phyloP scores from a whole-genome alignment of 176 grass and related monocot genomes.

The Urochloa ruziziensis region DNA sequence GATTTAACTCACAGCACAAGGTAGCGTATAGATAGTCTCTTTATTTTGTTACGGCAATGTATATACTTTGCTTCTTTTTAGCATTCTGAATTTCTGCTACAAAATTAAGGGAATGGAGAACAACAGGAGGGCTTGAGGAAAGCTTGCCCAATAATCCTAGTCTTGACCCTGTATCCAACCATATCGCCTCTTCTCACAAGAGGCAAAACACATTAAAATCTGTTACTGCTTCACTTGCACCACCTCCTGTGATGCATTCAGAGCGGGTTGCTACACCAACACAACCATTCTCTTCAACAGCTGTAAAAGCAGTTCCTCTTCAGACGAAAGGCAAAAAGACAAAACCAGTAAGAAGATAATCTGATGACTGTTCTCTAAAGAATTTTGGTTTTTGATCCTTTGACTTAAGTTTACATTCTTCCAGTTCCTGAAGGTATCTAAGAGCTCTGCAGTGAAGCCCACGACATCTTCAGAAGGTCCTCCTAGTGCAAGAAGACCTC shows the following conservation, averaged over 20 bases:
- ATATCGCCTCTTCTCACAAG: conserved; percentile 75
- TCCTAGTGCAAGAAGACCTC: conserved; percentile 65
- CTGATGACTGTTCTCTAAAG: background rate
- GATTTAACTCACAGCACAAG: conserved; percentile 83
- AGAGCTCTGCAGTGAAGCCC: conserved; percentile 53
- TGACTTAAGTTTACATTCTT: conserved; percentile 30
- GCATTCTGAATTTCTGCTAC: conserved; percentile 32
- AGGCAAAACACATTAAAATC: conserved; percentile 87
- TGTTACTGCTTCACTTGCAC: conserved; percentile 52
- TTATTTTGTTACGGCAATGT: background rate
- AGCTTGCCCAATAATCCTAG: conserved; percentile 52
- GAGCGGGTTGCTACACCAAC: conserved; percentile 46
- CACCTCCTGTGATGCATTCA: conserved; percentile 49
- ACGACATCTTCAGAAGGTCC: conserved; percentile 72
- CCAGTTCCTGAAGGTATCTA: conserved; percentile 63
- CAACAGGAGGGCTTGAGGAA: conserved; percentile 48
- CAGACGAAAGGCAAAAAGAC: conserved; percentile 75
- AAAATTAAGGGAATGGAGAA: conserved; percentile 55
- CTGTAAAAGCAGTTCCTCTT: conserved; percentile 57
- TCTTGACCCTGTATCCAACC: conserved; percentile 65
- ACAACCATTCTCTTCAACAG: conserved; percentile 73
- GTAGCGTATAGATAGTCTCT: conserved; percentile 36
- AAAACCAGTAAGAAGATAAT: conserved; percentile 62
- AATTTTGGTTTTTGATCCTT: background rate
- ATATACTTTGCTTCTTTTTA: background rate